A percentile compares a stretch with the other conserved stretches of the same genome.
These are phyloP conservation scores for Pueraria montana DNA, from an alignment of 306 rosid genomes.

Conservation along the genomic window DNA sequence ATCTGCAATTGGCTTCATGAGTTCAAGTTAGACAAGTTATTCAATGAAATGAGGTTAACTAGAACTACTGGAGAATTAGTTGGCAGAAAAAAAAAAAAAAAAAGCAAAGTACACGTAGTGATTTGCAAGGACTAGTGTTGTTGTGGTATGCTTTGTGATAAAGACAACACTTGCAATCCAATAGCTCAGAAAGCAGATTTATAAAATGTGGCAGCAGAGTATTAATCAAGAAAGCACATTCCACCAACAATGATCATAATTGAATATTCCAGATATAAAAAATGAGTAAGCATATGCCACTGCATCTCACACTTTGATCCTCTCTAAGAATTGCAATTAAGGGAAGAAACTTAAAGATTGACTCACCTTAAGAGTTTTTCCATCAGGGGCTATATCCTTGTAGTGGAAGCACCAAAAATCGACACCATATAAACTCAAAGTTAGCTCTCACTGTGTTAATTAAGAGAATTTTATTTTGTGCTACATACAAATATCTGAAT, in stretches of 20 bases:
- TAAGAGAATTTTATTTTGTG: conserved; percentile 30
- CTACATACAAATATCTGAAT: conserved; percentile 1
- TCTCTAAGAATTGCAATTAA: conserved; percentile 7
- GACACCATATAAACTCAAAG: conserved; percentile 90
- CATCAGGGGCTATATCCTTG: conserved; percentile 94
- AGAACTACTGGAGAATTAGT: background rate
- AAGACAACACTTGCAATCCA: conserved; percentile 41
- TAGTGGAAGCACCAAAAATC: conserved; percentile 95
- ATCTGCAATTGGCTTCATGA: conserved; percentile 57
- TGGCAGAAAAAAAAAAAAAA: no score
- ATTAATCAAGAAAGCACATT: no score
- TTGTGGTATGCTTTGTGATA: conserved; percentile 43
- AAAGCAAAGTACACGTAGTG: conserved; percentile 50
- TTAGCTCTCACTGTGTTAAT: conserved; percentile 82
- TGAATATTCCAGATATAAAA: no score
- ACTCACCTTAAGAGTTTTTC: conserved; percentile 74
- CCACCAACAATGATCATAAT: no score
- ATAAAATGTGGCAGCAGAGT: conserved; percentile 16
- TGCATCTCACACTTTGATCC: conserved; percentile 14
- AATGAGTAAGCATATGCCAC: no score
- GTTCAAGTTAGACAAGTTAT: conserved; percentile 16
- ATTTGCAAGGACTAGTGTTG: conserved; percentile 28
- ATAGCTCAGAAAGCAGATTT: conserved; percentile 26
- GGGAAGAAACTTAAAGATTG: conserved; percentile 2
- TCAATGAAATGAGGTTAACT: background rate